Evolutionary conservation across 2,329 filamentous ascomycete species (phyloP).

Genomic region (Pseudogymnoascus sp.): DNA sequence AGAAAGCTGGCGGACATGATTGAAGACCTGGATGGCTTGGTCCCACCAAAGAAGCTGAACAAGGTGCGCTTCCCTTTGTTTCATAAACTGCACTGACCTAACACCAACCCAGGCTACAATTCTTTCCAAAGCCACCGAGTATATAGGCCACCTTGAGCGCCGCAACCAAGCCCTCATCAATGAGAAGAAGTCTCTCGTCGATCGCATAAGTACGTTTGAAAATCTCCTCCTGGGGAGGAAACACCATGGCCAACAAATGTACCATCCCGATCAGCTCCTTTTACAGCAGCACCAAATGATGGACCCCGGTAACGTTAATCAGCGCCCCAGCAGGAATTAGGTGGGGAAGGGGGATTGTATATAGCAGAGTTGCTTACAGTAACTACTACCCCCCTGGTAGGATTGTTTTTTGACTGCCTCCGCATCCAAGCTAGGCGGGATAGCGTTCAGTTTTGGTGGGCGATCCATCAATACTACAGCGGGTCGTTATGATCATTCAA

Average conservation of each 20-base stretch:
- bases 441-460: no score
- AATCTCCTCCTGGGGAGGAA: not conserved
- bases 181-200: not conserved
- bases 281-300: not conserved
- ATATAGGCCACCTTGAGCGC: constrained; percentile 19
- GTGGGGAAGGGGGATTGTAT: not conserved
- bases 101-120: constrained; percentile 16
- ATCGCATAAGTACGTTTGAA: not conserved
- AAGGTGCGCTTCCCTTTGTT: constrained; percentile 37
- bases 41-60: constrained; percentile 61
- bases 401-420: no score
- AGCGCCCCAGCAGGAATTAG: not conserved
- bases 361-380: not conserved
- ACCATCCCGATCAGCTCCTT: not conserved
- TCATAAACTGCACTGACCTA: not conserved
- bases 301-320: not conserved
- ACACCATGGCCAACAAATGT: not conserved
- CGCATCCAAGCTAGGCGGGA: no score
- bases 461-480: no score
- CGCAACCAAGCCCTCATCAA: not conserved
- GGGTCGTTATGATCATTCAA: no score
- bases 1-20: constrained; percentile 40
- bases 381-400: not conserved
- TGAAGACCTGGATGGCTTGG: constrained; percentile 51
- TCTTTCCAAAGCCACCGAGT: constrained; percentile 19